Percentiles rank a stretch among this genome's conserved stretches.
These are phyloP conservation scores for Marasmius fiardii DNA, from an alignment of 1,284 basidiomycete genomes.

Conservation along the genomic window DNA sequence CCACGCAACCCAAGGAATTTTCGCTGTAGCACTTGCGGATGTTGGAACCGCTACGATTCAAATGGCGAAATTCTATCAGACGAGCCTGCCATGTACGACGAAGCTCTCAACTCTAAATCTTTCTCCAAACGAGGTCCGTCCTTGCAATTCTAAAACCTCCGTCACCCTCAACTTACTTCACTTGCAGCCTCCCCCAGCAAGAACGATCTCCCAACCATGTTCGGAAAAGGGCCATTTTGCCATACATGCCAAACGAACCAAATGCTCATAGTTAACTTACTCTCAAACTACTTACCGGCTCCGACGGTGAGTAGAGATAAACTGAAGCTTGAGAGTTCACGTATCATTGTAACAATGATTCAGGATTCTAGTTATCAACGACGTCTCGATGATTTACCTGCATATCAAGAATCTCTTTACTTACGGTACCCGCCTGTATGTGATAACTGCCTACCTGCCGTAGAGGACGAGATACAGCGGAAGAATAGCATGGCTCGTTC, in stretches of 20 bases:
- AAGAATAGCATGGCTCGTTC: slow-evolving; percentile 82
- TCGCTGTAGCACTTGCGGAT: slow-evolving; percentile 62
- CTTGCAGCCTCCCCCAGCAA: slow-evolving; percentile 60
- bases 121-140: slow-evolving; percentile 74
- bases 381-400: slow-evolving; percentile 60
- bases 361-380: slow-evolving; percentile 70
- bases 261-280: slow-evolving; percentile 77
- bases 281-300: slow-evolving; percentile 83
- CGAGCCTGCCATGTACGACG: slow-evolving; percentile 85
- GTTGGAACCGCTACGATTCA: slow-evolving; percentile 69
- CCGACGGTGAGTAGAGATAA: slow-evolving; percentile 44
- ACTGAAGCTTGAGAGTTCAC: background rate
- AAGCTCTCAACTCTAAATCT: slow-evolving; percentile 62
- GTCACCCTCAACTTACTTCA: slow-evolving; percentile 2
- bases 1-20: slow-evolving; percentile 54
- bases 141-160: background rate
- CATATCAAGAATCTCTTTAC: slow-evolving; percentile 74
- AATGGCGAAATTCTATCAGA: slow-evolving; percentile 76
- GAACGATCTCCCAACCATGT: slow-evolving; percentile 59
- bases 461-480: slow-evolving; percentile 75
- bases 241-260: slow-evolving; percentile 89
- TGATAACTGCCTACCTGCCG: slow-evolving; percentile 64
- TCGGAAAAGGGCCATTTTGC: slow-evolving; percentile 69
- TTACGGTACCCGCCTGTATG: slow-evolving; percentile 86
- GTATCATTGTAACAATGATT: slow-evolving; percentile 8